A percentile compares a stretch with the other conserved stretches of the same genome.
These are phyloP conservation scores for Candida berthetii DNA, from an alignment of 805 yeast species.

Conservation along the genomic window DNA sequence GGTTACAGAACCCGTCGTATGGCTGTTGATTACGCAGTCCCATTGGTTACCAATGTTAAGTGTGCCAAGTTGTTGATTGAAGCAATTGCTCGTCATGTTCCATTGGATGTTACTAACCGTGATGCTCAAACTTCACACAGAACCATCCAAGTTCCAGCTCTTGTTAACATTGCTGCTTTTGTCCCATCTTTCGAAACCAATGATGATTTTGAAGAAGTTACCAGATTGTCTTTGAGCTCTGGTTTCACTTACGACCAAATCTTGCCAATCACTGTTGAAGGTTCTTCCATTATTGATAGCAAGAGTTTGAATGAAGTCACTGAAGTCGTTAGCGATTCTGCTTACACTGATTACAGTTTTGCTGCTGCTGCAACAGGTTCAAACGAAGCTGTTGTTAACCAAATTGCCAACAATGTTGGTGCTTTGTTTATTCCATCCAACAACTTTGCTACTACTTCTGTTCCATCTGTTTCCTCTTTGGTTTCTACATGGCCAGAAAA, in stretches of 20 bases:
- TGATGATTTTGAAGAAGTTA: constrained; percentile 56
- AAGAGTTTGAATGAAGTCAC: constrained; percentile 61
- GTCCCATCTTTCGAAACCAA: constrained; percentile 57
- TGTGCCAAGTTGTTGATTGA: constrained; percentile 94
- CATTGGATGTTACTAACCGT: constrained; percentile 63
- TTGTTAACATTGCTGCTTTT: constrained; percentile 75
- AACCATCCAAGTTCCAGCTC: constrained; percentile 79
- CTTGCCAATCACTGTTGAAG: constrained; percentile 63
- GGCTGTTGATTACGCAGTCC: constrained; percentile 99
- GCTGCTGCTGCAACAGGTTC: constrained; percentile 76
- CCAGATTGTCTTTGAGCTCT: constrained; percentile 67
- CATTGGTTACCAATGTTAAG: constrained; percentile 95
- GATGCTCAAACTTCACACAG: constrained; percentile 91
- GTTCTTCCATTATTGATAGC: constrained; percentile 59
- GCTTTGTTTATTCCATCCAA: constrained; percentile 79
- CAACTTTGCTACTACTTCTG: constrained; percentile 56
- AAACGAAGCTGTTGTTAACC: constrained; percentile 56
- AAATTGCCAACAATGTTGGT: constrained; percentile 62
- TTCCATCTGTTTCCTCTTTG: constrained; percentile 74
- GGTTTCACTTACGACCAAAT: constrained; percentile 87
- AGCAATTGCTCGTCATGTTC: constrained; percentile 70
- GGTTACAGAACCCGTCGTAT: constrained; percentile 98
- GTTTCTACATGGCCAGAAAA: constrained; percentile 77
- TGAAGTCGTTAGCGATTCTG: constrained; percentile 42
- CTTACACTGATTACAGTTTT: constrained; percentile 77